phyloP scores from a whole-genome alignment of 768 basidiomycete genomes.

The Mycena maculata region DNA sequence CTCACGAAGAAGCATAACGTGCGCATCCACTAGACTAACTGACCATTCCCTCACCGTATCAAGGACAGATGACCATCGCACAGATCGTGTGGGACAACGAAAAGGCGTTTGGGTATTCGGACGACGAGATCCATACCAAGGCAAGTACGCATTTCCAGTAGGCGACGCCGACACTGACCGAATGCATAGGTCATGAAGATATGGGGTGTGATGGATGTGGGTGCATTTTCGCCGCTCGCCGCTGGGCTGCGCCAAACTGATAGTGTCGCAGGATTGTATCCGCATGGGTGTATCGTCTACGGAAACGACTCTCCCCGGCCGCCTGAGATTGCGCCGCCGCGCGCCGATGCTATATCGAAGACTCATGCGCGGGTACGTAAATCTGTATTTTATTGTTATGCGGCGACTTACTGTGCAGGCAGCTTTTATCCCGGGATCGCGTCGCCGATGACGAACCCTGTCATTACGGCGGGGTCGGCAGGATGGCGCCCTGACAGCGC shows the following conservation, averaged over 20 bases:
- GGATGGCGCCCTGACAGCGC: conserved; percentile 35
- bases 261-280: too few relatives aligned
- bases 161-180: too few relatives aligned
- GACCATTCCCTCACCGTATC: too few relatives aligned
- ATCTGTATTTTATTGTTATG: conserved; percentile 15
- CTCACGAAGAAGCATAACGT: conserved; percentile 87
- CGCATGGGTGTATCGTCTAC: conserved; percentile 74
- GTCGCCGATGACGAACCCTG: conserved; percentile 38
- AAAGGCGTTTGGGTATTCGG: conserved; percentile 79
- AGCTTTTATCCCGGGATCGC: conserved; percentile 64
- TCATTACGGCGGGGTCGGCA: conserved; percentile 47
- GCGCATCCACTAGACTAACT: too few relatives aligned
- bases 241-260: too few relatives aligned
- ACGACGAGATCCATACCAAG: conserved; percentile 81
- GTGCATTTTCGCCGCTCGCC: too few relatives aligned
- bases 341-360: conserved; percentile 92
- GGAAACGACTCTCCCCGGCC: conserved; percentile 88
- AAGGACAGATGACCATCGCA: conserved; percentile 84
- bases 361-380: conserved; percentile 84
- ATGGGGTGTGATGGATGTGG: conserved; percentile 93
- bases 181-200: conserved; percentile 80
- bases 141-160: too few relatives aligned
- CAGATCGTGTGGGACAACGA: conserved; percentile 96
- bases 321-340: conserved; percentile 79
- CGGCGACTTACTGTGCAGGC: conserved; percentile 1